These are phyloP conservation scores for Coemansia asiatica DNA, from an alignment of 192 early-diverging fungal species.

Conservation along the genomic window DNA sequence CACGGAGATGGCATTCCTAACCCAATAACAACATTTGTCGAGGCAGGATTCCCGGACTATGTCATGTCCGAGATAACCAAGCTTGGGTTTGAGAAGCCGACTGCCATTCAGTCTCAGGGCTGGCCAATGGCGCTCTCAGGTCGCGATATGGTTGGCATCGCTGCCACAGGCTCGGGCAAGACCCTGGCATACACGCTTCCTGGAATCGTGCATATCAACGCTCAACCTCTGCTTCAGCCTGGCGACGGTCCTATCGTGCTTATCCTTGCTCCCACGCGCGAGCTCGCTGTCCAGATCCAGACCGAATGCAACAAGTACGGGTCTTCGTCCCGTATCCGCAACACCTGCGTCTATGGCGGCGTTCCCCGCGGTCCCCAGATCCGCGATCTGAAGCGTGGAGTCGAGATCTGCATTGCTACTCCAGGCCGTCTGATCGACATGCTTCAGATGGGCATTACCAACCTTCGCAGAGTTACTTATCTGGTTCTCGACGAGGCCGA, in stretches of 20 bases:
- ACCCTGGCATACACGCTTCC: slow-evolving; percentile 93
- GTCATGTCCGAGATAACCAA: slow-evolving; percentile 83
- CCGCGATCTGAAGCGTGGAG: slow-evolving; percentile 78
- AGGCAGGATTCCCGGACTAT: slow-evolving; percentile 91
- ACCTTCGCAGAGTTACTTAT: slow-evolving; percentile 92
- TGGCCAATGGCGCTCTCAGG: slow-evolving; percentile 98
- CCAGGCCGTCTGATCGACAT: slow-evolving; percentile 98
- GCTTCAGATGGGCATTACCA: slow-evolving; percentile 84
- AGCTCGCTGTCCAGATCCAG: slow-evolving; percentile 97
- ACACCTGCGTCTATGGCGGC: slow-evolving; percentile 95
- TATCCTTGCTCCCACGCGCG: slow-evolving; percentile 94
- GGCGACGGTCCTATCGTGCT: slow-evolving; percentile 98
- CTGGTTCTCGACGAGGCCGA: slow-evolving; percentile 99
- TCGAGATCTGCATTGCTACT: slow-evolving; percentile 96
- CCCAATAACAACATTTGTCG: slow-evolving; percentile 83
- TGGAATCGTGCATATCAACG: slow-evolving; percentile 98
- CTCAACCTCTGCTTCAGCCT: slow-evolving; percentile 85
- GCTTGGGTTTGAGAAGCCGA: slow-evolving; percentile 85
- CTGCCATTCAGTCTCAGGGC: slow-evolving; percentile 94
- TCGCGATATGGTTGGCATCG: slow-evolving; percentile 90
- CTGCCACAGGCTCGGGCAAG: slow-evolving; percentile 89
- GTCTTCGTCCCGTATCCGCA: slow-evolving; percentile 81
- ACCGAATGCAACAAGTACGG: slow-evolving; percentile 94
- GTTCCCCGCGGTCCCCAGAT: slow-evolving; percentile 89
- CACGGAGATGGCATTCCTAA: slow-evolving; percentile 85